Evolutionary conservation across 2,329 filamentous ascomycete species (phyloP).

Genomic region (Fusarium tuaranense): DNA sequence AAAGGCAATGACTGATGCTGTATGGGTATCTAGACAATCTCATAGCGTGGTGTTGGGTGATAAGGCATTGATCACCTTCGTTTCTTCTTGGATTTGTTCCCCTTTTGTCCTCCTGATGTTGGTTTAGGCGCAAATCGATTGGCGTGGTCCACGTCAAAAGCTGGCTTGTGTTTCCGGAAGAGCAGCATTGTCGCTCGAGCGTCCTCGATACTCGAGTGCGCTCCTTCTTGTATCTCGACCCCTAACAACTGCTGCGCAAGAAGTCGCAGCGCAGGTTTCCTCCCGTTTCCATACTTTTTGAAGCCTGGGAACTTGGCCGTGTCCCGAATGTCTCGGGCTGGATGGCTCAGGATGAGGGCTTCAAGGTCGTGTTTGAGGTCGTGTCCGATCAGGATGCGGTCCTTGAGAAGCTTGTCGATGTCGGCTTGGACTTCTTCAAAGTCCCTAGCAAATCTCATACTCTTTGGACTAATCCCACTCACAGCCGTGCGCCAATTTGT

Average conservation of each 20-base stretch:
- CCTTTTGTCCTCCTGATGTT: conserved; percentile 43
- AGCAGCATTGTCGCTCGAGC: conserved; percentile 91
- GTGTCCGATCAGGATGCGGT: conserved; percentile 83
- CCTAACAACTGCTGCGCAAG: conserved; percentile 69
- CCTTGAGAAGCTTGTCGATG: conserved; percentile 76
- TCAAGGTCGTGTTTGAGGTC: conserved; percentile 84
- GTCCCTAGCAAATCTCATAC: conserved; percentile 75
- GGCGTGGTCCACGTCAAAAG: conserved; percentile 84
- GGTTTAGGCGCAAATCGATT: conserved; percentile 68
- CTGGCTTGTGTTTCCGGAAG: conserved; percentile 84
- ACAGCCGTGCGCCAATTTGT: conserved; percentile 92
- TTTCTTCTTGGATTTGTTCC: conserved; percentile 57
- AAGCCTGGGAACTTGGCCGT: conserved; percentile 84
- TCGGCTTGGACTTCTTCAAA: conserved; percentile 83
- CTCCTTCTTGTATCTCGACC: conserved; percentile 72
- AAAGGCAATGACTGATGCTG: conserved; percentile 5
- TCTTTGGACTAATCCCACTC: conserved; percentile 81
- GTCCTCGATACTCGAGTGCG: conserved; percentile 80
- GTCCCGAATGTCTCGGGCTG: conserved; percentile 82
- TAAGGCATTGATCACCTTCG: conserved; percentile 43
- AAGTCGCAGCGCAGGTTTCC: conserved; percentile 74
- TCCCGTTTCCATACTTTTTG: conserved; percentile 74
- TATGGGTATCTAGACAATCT: conserved; percentile 36
- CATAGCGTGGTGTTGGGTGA: conserved; percentile 1
- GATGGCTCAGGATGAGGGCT: conserved; percentile 82